Percentiles rank a stretch among this genome's conserved stretches.
Conservation (phyloP, 2,329 filamentous ascomycete genomes). For the Acarospora socialis region DNA sequence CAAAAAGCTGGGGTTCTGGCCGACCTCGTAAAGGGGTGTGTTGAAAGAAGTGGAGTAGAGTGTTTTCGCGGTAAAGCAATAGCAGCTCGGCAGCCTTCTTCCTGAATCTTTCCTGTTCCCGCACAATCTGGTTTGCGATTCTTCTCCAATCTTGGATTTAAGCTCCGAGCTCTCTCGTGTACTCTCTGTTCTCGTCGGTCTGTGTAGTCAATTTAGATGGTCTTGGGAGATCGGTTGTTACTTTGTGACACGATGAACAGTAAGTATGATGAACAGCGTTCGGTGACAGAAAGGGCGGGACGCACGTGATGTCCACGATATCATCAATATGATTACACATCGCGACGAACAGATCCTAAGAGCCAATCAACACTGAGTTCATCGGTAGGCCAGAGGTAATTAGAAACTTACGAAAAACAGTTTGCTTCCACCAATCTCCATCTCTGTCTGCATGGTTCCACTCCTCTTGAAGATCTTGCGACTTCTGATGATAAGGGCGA, state of each 20-base stretch:
- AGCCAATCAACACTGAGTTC: conserved; percentile 22
- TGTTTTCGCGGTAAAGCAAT: too few relatives aligned
- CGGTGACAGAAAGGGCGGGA: conserved; percentile 19
- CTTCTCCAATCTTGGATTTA: too few relatives aligned
- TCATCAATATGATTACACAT: conserved; percentile 98
- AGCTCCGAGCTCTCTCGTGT: too few relatives aligned
- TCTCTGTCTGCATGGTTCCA: conserved; percentile 97
- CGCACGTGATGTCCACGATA: conserved; percentile 71
- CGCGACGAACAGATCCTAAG: conserved; percentile 95
- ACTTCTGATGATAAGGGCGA: conserved; percentile 92
- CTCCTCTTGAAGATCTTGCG: conserved; percentile 96
- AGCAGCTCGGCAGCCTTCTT: too few relatives aligned
- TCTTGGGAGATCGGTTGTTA: conserved; percentile 38
- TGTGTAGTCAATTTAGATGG: too few relatives aligned
- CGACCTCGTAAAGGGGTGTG: too few relatives aligned
- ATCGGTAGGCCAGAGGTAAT: neutral
- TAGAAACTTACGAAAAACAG: conserved; percentile 36
- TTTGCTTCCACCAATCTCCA: conserved; percentile 81
- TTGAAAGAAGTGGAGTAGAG: too few relatives aligned
- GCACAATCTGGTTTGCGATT: too few relatives aligned
- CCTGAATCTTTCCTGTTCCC: too few relatives aligned
- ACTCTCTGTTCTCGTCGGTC: too few relatives aligned
- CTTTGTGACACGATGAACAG: conserved; percentile 15
- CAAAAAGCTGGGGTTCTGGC: too few relatives aligned
- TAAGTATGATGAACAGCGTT: conserved; percentile 15